Conservation (phyloP, 202 grass and related monocot species). For the Zoysia matrella region DNA sequence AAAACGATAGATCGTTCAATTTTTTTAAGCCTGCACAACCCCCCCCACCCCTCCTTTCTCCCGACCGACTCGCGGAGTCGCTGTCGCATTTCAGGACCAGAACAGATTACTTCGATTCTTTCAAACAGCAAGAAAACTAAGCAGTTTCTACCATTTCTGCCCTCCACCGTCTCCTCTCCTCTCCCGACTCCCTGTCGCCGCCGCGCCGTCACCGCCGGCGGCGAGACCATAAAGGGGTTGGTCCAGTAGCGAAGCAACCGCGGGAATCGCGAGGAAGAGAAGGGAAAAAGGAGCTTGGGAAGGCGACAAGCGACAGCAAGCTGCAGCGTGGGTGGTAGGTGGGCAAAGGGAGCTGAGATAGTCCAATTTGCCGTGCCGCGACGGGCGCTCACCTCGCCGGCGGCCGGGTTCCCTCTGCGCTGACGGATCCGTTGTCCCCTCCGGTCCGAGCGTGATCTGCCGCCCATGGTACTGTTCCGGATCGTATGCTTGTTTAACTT, state of each 20-base stretch:
- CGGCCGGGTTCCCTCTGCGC: slow-evolving; percentile 32
- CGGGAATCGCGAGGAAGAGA: slow-evolving; percentile 20
- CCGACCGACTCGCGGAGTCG: too few species aligned
- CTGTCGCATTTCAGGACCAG: slow-evolving; percentile 28
- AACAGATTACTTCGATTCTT: slow-evolving; percentile 55
- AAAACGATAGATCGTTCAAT: too few species aligned
- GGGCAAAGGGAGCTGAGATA: slow-evolving; percentile 45
- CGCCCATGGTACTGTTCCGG: slow-evolving; percentile 62
- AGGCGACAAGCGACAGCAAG: slow-evolving; percentile 34
- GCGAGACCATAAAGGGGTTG: slow-evolving; percentile 12
- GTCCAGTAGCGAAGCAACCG: slow-evolving; percentile 13
- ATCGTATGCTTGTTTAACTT: slow-evolving; percentile 47
- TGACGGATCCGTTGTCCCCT: slow-evolving; percentile 42
- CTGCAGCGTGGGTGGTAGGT: slow-evolving; percentile 37
- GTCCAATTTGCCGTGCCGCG: slow-evolving; percentile 31
- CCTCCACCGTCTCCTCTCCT: slow-evolving; percentile 10
- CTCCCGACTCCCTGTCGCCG: slow-evolving; percentile 36
- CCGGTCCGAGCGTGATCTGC: slow-evolving; percentile 54
- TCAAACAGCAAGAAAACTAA: slow-evolving; percentile 47
- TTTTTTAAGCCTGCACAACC: too few species aligned
- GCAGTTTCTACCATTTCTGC: slow-evolving; percentile 58
- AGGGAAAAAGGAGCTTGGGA: neutral
- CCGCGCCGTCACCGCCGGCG: slow-evolving; percentile 33
- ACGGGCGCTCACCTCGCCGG: slow-evolving; percentile 15
- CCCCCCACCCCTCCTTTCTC: too few species aligned